These are phyloP conservation scores for Suillus tomentosus DNA, from an alignment of 768 basidiomycete species.

Conservation along the genomic window DNA sequence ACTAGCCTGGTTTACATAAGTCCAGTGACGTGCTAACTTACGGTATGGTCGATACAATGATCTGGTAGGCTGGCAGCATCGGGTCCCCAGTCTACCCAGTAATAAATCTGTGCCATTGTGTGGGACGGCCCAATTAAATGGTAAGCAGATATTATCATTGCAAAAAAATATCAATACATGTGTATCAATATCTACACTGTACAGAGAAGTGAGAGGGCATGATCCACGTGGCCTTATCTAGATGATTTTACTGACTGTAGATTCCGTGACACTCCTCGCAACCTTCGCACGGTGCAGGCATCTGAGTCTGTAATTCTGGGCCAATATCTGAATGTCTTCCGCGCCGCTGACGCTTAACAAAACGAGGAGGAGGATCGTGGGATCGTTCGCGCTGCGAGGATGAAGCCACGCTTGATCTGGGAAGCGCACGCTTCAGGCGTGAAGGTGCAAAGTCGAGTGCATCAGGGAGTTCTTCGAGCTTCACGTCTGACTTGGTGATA, in stretches of 20 bases:
- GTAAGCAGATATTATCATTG: neutral
- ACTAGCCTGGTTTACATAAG: too few species aligned
- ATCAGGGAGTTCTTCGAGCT: neutral
- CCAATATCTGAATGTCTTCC: slow-evolving; percentile 21
- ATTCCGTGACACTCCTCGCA: neutral
- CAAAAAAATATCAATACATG: neutral
- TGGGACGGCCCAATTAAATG: neutral
- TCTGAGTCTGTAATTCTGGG: neutral
- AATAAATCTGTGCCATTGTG: neutral
- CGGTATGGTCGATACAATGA: neutral
- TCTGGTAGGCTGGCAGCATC: neutral
- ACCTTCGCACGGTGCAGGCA: neutral
- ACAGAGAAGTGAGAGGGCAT: neutral
- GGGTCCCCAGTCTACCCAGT: neutral
- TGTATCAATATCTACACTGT: neutral
- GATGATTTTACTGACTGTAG: neutral
- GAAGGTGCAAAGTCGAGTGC: neutral
- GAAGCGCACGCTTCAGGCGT: slow-evolving; percentile 32
- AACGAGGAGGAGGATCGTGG: slow-evolving; percentile 9
- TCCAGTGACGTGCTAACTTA: neutral
- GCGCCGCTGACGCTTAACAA: slow-evolving; percentile 29
- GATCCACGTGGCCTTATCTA: neutral
- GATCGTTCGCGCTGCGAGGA: slow-evolving; percentile 7
- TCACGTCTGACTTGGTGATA: neutral
- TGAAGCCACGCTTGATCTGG: slow-evolving; percentile 22